Base-by-base conservation (phyloP, 192 early-diverging fungal genomes). In the Pilobolus umbonatus region DNA sequence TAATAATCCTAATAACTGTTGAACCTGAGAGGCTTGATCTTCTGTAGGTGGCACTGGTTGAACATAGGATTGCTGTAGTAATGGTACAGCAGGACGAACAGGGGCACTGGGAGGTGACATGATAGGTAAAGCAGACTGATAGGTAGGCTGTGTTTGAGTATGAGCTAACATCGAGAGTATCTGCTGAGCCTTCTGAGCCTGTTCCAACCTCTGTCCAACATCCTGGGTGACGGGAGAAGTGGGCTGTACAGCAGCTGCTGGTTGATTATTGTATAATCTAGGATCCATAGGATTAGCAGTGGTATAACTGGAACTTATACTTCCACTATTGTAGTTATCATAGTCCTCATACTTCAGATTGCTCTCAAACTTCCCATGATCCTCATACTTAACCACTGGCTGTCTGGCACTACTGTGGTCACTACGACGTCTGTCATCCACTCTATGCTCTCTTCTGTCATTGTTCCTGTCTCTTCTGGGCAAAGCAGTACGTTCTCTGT, bases 131-230 rank as follows among this genome's bases (percentile, higher is more conserved):
- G 9, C 35, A 10, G 30, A 22, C 12, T 42, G 43, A 10, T 46
- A 44, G 10, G 44, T 42, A 21, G 19, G 35, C 28, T 47, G 40
- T 1, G 30, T 5, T 25, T 59, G 59, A 15, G 40, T 48, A 17
- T 58, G 57, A 19, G 64, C 57, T 6, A 66, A 21, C 64, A 66
- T 66, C 0, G 56, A 59, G 0, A 66, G 22, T 1, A 66, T 57
- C 34, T 66, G 56, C 26, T 66, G 64, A 6, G 64, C 64, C 50
- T 60, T 66, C 48, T 66, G 64, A 0, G 64, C 64, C 39, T 66
- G 64, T 42, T 66, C 64, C 14, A 66, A 53, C 10, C 63, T 45
- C 11, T 65, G 42, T 12, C 47, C 30, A n/a, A n/a, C n/a, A n/a
- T n/a, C n/a, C 24, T 50, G 42, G 24, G 44, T 44, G 10, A n/a